phyloP scores from a whole-genome alignment of 1,139 yeast genomes.

The Chernovozyma sophiae-reginae region DNA sequence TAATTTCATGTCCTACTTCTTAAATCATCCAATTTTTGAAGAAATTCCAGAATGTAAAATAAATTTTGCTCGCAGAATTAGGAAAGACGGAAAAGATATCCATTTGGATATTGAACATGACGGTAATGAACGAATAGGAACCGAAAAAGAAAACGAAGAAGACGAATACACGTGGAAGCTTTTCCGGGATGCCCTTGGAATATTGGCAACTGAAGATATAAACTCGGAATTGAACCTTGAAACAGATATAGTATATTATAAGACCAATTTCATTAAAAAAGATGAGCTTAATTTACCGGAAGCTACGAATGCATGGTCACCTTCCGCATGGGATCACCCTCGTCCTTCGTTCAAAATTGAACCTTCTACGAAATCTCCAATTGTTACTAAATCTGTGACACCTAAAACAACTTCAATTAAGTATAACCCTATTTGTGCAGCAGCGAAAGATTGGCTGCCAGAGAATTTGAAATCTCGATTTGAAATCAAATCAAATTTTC shows the following conservation, averaged over 20 bases:
- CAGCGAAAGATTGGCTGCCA: constrained; percentile 41
- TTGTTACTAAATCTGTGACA: not conserved
- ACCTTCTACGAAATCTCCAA: not conserved
- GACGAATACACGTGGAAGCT: constrained; percentile 31
- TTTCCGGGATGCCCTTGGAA: constrained; percentile 30
- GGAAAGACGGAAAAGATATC: constrained; percentile 11
- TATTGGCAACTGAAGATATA: constrained; percentile 23
- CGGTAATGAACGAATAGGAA: constrained; percentile 7
- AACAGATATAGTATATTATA: constrained; percentile 43
- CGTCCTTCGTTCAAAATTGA: not conserved
- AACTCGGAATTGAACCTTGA: constrained; percentile 37
- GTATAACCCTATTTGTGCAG: constrained; percentile 33
- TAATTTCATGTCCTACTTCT: constrained; percentile 38
- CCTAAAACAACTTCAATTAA: not conserved
- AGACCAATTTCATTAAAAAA: constrained; percentile 41
- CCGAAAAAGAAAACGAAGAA: constrained; percentile 2
- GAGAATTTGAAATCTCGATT: constrained; percentile 22
- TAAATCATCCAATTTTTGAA: constrained; percentile 44
- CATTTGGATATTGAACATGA: too few relatives aligned
- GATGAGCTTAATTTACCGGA: constrained; percentile 25
- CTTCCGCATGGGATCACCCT: constrained; percentile 6
- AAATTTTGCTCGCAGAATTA: constrained; percentile 29
- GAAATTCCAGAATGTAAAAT: constrained; percentile 42
- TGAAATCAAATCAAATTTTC: constrained; percentile 31
- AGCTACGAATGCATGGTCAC: constrained; percentile 5